phyloP scores from a whole-genome alignment of 176 grass and related monocot species.

The Hordeum marinum region DNA sequence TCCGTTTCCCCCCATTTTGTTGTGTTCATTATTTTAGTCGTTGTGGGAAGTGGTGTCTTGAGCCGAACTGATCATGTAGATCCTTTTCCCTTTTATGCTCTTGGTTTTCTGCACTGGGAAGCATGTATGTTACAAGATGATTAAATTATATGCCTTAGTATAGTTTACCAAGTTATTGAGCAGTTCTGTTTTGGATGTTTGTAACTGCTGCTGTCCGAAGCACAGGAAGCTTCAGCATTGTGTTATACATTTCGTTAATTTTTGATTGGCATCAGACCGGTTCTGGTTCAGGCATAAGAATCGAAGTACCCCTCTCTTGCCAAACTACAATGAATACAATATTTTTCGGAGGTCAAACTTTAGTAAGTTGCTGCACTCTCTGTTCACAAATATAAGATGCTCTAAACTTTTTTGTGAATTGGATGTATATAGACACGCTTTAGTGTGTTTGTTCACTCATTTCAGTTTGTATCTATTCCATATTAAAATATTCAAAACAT shows the following conservation, averaged over 20 bases:
- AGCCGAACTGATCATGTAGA: slow-evolving; percentile 15
- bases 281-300: background rate
- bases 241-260: background rate
- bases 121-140: slow-evolving; percentile 42
- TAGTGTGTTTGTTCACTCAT: no score
- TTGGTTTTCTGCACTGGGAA: slow-evolving; percentile 8
- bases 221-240: background rate
- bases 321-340: no score
- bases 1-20: slow-evolving; percentile 22
- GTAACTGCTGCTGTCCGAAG: background rate
- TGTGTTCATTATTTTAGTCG: slow-evolving; percentile 27
- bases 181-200: background rate
- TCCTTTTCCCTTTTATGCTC: background rate
- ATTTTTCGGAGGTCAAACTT: no score
- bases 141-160: slow-evolving; percentile 33
- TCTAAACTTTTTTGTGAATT: no score
- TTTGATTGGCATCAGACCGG: background rate
- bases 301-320: background rate
- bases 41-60: slow-evolving; percentile 17
- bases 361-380: no score
- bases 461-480: no score
- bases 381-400: no score
- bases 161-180: slow-evolving; percentile 19
- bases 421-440: no score
- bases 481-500: no score